Evolutionary conservation across 129 eudicot genomes (phyloP), one percentile per base, ranked within the genome.

Genomic region (Ambrosia trifida): DNA sequence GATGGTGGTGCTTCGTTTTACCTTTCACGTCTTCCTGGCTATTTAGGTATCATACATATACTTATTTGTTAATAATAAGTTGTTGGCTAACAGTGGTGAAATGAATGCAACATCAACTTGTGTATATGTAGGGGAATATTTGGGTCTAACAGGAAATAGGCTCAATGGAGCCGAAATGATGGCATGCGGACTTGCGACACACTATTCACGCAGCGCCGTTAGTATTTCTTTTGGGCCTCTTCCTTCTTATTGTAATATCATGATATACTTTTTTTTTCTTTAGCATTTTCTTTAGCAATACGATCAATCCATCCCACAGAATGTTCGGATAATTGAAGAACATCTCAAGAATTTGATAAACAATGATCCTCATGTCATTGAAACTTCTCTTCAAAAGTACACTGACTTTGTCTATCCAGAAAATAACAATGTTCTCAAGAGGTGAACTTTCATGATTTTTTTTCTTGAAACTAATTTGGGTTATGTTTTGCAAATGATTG

Each of bases 151-250:
- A 6, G 93, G 91, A 49, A 87, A 72, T 57, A 86, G 53, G 51
- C 85, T 91, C 32, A 86, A 80, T 81, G 97, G 97, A 65, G 88
- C 79, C 13, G 97, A 91, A 73, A 82, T 91, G 96, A 11, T 81
- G n/a, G 89, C 84, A 18, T 91, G 94, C 60, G 96, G 97, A 68
- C 91, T 91, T 57, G 97, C 97, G 19, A 88, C 96, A n/a, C 96
- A 88, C 69, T 88, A 88, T 76, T 82, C 96, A 68, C 81, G 13
- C 11, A 74, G 66, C 13, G 24, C 76, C 28, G 97, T 88, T 32
- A 20, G 85, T 36, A 33, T 4, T 72, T 61, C 13, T 49, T 2
- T 60, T 57, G 7, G 45, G 45, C 65, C 40, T 16, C 35, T 46
- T 54, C 4, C 3, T 19, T 16, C 0, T 31, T 28, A 0, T 13